A percentile compares a stretch with the other conserved stretches of the same genome.
Conservation (phyloP, 371 early-diverging fungal species). For the Chytridiales sp. region DNA sequence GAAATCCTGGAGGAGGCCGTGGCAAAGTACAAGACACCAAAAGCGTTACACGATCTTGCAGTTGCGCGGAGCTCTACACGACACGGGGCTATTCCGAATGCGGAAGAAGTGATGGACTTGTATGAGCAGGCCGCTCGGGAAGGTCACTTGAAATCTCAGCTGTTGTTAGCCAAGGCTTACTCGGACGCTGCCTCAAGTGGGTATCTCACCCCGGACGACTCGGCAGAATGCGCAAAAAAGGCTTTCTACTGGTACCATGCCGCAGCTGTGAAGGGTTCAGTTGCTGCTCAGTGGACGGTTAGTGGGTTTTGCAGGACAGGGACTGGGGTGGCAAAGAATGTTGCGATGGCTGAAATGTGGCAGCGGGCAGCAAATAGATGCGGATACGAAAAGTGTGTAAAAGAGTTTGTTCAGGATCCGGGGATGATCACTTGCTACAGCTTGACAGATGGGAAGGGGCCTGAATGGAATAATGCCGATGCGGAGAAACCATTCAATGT, state of each 20-base stretch:
- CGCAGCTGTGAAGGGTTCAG: slow-evolving; percentile 38
- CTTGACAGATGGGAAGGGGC: slow-evolving; percentile 22
- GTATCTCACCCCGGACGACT: too few species aligned
- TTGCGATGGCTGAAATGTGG: slow-evolving; percentile 33
- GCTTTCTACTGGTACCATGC: slow-evolving; percentile 42
- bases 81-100: slow-evolving; percentile 29
- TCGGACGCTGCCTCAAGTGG: slow-evolving; percentile 18
- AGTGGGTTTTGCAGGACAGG: slow-evolving; percentile 31
- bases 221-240: slow-evolving; percentile 6
- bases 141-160: slow-evolving; percentile 34
- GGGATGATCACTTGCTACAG: slow-evolving; percentile 25
- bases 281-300: slow-evolving; percentile 37
- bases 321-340: slow-evolving; percentile 23
- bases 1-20: slow-evolving; percentile 30
- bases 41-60: slow-evolving; percentile 32
- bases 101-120: slow-evolving; percentile 25
- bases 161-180: slow-evolving; percentile 29
- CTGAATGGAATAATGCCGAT: slow-evolving; percentile 30
- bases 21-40: slow-evolving; percentile 15
- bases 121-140: slow-evolving; percentile 23
- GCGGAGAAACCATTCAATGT: slow-evolving; percentile 23
- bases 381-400: slow-evolving; percentile 17
- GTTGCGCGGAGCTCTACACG: slow-evolving; percentile 29
- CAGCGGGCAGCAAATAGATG: slow-evolving; percentile 30
- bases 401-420: slow-evolving; percentile 14